Percentiles rank a stretch among this genome's conserved stretches.
Evolutionary conservation across 177 flowering plant species (phyloP).

Genomic region (Telopea speciosissima): DNA sequence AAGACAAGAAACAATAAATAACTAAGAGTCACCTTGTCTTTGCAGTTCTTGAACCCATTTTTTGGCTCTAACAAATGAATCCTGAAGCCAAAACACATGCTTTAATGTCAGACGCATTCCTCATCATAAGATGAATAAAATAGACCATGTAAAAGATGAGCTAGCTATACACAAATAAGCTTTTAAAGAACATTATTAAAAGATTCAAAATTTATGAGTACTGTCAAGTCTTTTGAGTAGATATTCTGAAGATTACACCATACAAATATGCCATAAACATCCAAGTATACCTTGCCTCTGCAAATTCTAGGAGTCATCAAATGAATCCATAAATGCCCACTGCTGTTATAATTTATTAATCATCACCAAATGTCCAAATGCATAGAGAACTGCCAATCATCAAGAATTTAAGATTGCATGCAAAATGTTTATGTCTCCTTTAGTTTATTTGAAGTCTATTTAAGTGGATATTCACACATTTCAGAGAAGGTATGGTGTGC

Average conservation of each 20-base stretch:
- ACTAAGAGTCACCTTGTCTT: constrained; percentile 50
- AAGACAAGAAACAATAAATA: background rate
- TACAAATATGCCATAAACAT: background rate
- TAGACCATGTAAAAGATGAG: background rate
- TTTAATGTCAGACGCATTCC: background rate
- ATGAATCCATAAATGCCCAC: background rate
- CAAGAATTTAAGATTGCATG: background rate
- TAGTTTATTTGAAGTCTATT: background rate
- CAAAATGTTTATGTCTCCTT: background rate
- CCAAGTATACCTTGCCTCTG: background rate
- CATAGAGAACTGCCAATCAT: background rate
- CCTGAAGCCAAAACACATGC: constrained; percentile 31
- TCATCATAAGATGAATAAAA: constrained; percentile 1
- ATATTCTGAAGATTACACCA: background rate
- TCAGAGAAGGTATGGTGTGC: no score
- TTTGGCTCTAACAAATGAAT: constrained; percentile 58
- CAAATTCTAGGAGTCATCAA: background rate
- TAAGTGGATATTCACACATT: background rate
- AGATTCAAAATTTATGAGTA: background rate
- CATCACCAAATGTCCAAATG: background rate
- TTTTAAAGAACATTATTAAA: background rate
- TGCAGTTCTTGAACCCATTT: constrained; percentile 75
- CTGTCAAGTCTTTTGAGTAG: background rate
- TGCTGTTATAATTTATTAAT: no score
- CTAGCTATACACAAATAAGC: background rate